phyloP scores from a whole-genome alignment of 257 asterid species.

The Verbascum thapsus region DNA sequence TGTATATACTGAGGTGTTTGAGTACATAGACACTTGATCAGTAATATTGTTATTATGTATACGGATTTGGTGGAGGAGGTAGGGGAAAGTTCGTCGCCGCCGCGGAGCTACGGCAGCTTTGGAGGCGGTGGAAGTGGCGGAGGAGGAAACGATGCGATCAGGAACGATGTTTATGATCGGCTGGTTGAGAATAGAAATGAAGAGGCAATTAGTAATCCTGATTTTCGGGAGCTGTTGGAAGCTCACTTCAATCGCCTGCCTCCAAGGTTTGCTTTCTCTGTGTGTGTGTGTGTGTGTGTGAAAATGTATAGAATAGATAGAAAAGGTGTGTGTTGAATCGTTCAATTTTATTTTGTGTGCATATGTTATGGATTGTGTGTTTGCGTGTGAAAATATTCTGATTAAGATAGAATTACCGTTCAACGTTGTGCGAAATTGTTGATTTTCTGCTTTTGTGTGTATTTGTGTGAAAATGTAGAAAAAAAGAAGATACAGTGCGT shows the following conservation, averaged over 20 bases:
- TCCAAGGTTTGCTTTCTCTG: conserved; percentile 50
- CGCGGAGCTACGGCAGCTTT: conserved; percentile 67
- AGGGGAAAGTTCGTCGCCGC: conserved; percentile 95
- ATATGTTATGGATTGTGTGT: conserved; percentile 15
- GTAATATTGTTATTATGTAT: neutral
- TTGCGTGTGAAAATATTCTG: conserved; percentile 2
- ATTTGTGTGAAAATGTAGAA: no score
- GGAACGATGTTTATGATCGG: conserved; percentile 73
- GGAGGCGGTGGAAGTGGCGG: conserved; percentile 53
- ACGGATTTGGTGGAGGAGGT: conserved; percentile 90
- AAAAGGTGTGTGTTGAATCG: conserved; percentile 17
- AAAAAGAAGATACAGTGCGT: no score
- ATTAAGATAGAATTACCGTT: no score
- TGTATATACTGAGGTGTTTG: neutral
- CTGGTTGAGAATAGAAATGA: conserved; percentile 63
- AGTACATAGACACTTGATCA: no score
- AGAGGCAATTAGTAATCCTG: conserved; percentile 64
- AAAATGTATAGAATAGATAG: conserved; percentile 11
- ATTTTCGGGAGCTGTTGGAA: conserved; percentile 67
- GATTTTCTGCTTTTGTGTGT: no score
- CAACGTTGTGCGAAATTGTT: no score
- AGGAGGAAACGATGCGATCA: conserved; percentile 49
- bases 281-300: conserved; percentile 17
- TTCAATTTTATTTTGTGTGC: conserved; percentile 12
- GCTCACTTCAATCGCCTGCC: conserved; percentile 90